phyloP scores from a whole-genome alignment of 805 yeast species.

The Starmera quercuum region DNA sequence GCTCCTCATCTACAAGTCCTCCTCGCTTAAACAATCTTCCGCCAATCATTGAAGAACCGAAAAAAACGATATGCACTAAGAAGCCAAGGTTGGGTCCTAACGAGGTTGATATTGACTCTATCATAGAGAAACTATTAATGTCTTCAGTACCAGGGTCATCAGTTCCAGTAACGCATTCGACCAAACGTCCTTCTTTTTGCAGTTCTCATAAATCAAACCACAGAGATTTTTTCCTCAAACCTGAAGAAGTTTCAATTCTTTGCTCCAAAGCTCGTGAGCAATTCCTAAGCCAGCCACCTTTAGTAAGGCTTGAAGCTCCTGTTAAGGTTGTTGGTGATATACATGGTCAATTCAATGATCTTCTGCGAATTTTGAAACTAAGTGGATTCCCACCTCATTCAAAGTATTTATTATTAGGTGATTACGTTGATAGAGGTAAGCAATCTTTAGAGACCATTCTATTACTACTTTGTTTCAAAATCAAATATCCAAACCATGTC shows the following conservation, averaged over 20 bases:
- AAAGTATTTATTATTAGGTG: slow-evolving; percentile 89
- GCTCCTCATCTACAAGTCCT: slow-evolving; percentile 19
- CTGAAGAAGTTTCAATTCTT: slow-evolving; percentile 66
- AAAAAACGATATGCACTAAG: background rate
- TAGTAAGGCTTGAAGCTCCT: slow-evolving; percentile 73
- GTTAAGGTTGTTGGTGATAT: slow-evolving; percentile 88
- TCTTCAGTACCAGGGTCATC: slow-evolving; percentile 10
- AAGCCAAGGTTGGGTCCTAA: slow-evolving; percentile 7
- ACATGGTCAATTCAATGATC: slow-evolving; percentile 93
- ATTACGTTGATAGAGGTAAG: slow-evolving; percentile 96
- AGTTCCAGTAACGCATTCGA: slow-evolving; percentile 1
- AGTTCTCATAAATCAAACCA: slow-evolving; percentile 3
- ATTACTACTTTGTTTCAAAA: slow-evolving; percentile 82
- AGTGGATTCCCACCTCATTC: slow-evolving; percentile 97
- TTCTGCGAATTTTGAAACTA: slow-evolving; percentile 83
- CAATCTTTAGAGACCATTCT: slow-evolving; percentile 91
- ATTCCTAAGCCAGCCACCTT: slow-evolving; percentile 81
- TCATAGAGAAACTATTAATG: slow-evolving; percentile 52
- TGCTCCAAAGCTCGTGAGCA: slow-evolving; percentile 86
- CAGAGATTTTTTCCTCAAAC: slow-evolving; percentile 15
- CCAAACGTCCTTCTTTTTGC: slow-evolving; percentile 9
- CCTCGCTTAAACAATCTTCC: slow-evolving; percentile 12
- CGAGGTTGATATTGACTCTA: slow-evolving; percentile 47
- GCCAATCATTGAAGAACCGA: slow-evolving; percentile 13
- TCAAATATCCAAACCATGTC: slow-evolving; percentile 94